These are phyloP conservation scores for Pestalotiopsis sp. DNA, from an alignment of 2,329 filamentous ascomycete genomes.

Conservation along the genomic window DNA sequence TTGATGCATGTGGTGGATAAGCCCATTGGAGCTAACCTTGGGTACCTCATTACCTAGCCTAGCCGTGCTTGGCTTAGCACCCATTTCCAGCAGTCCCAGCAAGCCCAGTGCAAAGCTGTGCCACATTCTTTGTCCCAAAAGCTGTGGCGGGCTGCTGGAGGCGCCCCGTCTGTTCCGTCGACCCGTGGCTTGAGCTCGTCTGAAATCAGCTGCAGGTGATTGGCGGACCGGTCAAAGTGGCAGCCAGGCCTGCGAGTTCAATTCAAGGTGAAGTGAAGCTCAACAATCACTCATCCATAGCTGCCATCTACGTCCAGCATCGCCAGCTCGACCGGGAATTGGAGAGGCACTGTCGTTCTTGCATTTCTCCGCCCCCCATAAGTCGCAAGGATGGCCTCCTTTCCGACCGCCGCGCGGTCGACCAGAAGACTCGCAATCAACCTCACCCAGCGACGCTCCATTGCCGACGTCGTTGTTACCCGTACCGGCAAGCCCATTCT, in stretches of 20 bases:
- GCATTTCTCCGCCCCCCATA: slow-evolving; percentile 24
- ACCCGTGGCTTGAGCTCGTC: slow-evolving; percentile 6
- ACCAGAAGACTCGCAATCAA: slow-evolving; percentile 49
- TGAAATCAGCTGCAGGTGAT: slow-evolving; percentile 15
- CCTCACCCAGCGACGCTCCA: slow-evolving; percentile 51
- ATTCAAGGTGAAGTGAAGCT: slow-evolving; percentile 16
- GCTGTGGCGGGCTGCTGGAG: background rate
- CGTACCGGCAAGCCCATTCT: slow-evolving; percentile 95
- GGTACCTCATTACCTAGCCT: background rate
- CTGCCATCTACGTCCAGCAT: slow-evolving; percentile 8
- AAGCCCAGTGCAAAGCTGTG: no score
- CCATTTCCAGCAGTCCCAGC: no score
- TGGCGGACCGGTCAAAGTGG: slow-evolving; percentile 14
- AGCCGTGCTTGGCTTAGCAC: no score
- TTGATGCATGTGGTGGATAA: background rate
- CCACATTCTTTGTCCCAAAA: no score
- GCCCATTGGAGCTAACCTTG: background rate
- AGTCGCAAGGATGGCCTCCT: slow-evolving; percentile 54
- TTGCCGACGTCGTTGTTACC: slow-evolving; percentile 89
- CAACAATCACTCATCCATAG: background rate
- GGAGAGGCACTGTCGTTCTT: slow-evolving; percentile 33
- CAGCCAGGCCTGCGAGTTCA: slow-evolving; percentile 6
- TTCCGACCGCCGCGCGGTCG: slow-evolving; percentile 59
- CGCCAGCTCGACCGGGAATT: slow-evolving; percentile 26
- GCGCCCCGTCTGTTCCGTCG: no score